phyloP scores from a whole-genome alignment of 1,284 basidiomycete species.

The Fistulinella staudtii region DNA sequence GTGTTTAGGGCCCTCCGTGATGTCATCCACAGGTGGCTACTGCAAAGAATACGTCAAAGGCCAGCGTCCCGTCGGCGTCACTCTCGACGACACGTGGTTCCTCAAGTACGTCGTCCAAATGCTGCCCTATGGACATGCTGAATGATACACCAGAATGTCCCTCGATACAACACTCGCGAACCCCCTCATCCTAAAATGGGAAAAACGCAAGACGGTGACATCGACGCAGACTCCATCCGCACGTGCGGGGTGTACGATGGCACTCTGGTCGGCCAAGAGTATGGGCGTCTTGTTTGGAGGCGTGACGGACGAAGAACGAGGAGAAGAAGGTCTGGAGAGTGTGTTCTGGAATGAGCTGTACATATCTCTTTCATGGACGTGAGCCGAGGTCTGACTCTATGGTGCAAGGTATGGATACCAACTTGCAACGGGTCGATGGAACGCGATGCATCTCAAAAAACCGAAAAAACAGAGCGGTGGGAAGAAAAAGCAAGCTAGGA shows the following conservation, averaged over 20 bases:
- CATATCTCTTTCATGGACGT: not conserved
- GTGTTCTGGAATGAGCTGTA: conserved; percentile 81
- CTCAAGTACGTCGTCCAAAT: conserved; percentile 50
- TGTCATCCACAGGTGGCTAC: conserved; percentile 63
- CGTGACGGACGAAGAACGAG: conserved; percentile 85
- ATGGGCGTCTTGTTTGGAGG: conserved; percentile 89
- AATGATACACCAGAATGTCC: conserved; percentile 34
- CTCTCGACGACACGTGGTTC: conserved; percentile 90
- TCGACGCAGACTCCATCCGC: conserved; percentile 49
- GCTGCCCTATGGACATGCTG: too few species aligned
- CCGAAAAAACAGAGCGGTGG: conserved; percentile 51
- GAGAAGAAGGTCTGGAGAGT: conserved; percentile 84
- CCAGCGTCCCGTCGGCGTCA: conserved; percentile 81
- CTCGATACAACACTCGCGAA: conserved; percentile 29
- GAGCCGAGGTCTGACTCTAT: not conserved
- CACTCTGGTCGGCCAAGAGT: conserved; percentile 63
- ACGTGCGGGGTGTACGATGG: conserved; percentile 84
- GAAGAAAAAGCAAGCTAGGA: conserved; percentile 39
- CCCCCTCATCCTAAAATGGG: conserved; percentile 73
- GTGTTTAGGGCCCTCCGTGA: not conserved
- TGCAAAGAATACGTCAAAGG: conserved; percentile 91
- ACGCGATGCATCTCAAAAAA: conserved; percentile 68
- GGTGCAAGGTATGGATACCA: conserved; percentile 73
- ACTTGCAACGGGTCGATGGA: conserved; percentile 80
- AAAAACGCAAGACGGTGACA: conserved; percentile 69